Base-by-base conservation (phyloP, 75 land plant genomes). In the Pinus taeda region DNA sequence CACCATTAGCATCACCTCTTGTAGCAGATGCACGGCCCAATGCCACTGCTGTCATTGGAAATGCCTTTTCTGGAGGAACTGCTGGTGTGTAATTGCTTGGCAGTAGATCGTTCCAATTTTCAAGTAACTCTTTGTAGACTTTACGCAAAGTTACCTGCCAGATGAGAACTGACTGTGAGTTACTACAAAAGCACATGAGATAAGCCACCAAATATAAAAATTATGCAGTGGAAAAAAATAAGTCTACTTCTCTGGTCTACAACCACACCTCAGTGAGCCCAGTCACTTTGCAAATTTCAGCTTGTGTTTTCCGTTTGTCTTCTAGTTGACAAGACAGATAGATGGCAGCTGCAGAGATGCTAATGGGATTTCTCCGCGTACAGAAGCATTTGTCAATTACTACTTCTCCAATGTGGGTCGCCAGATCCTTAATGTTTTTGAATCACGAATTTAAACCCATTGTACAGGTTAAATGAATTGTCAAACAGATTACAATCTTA, bases 371-470 rank as follows among this genome's bases (percentile, higher is more conserved):
- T 33, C 94, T 76, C 3, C 96, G 91, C 3, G 94, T 93, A 74
- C 96, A 93, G 82, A 93, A 93, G 80, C 96, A 93, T 86, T 93
- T 93, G 86, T 91, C 88, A 64, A 92, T 83, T 7, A 93, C 96
- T 9, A 92, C 94, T 81, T 91, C 94, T 69, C 96, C 96, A 64
- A 93, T 93, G 81, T 93, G 90, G 60, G 96, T 87, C 18, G 96
- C 96, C 62, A 93, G 81, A 39, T 92, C 92, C 96, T 93, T 74
- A 73, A 77, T 57, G 20, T 77, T 60, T 24, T 20, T 60, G 62
- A 20, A 20, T 5, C 62, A 5, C 15, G 24, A 30, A 21, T 45
- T 59, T 33, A 53, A 36, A 30, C 42, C 13, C 26, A 26, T 39
- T 42, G 49, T 30, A 18, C 22, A 80, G 49, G 59, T 17, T 18